A percentile compares a stretch with the other conserved stretches of the same genome.
These are phyloP conservation scores for Nemania sp. DNA, from an alignment of 2,329 filamentous ascomycete species.

Conservation along the genomic window DNA sequence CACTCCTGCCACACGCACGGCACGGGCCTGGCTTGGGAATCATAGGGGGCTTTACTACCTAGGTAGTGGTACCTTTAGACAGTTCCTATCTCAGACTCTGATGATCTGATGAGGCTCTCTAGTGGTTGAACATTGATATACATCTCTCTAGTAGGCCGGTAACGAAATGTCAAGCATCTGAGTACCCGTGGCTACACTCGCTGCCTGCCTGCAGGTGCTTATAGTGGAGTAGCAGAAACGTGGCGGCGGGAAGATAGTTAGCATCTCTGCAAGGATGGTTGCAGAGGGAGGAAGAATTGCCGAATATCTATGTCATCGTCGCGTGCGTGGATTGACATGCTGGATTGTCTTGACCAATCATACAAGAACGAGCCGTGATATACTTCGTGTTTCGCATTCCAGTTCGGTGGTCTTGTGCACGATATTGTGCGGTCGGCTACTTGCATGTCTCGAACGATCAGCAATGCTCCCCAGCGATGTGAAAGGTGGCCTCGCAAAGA, in stretches of 20 bases:
- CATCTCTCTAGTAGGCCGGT: background rate
- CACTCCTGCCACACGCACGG: background rate
- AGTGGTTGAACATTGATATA: constrained; percentile 2
- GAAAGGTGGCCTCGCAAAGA: background rate
- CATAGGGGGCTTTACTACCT: background rate
- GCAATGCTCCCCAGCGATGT: constrained; percentile 7
- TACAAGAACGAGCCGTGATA: constrained; percentile 12
- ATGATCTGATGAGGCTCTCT: background rate
- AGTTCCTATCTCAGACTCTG: background rate
- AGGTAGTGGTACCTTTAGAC: background rate
- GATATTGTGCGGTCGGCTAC: constrained; percentile 32
- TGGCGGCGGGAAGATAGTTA: constrained; percentile 30
- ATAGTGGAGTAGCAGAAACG: constrained; percentile 26
- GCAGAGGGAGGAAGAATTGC: constrained; percentile 17
- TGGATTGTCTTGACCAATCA: constrained; percentile 27
- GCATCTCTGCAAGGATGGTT: constrained; percentile 30
- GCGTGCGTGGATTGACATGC: constrained; percentile 26
- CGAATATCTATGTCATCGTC: constrained; percentile 28
- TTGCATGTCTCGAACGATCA: constrained; percentile 28
- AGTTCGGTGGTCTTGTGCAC: no score
- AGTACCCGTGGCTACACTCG: constrained; percentile 16
- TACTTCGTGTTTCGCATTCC: constrained; percentile 22
- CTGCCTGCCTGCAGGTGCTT: constrained; percentile 13
- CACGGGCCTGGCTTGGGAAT: background rate
- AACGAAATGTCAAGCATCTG: constrained; percentile 6